Percentiles rank a stretch among this genome's conserved stretches.
phyloP scores from a whole-genome alignment of 495 filamentous ascomycete species.

The Bryoglossum gracile region DNA sequence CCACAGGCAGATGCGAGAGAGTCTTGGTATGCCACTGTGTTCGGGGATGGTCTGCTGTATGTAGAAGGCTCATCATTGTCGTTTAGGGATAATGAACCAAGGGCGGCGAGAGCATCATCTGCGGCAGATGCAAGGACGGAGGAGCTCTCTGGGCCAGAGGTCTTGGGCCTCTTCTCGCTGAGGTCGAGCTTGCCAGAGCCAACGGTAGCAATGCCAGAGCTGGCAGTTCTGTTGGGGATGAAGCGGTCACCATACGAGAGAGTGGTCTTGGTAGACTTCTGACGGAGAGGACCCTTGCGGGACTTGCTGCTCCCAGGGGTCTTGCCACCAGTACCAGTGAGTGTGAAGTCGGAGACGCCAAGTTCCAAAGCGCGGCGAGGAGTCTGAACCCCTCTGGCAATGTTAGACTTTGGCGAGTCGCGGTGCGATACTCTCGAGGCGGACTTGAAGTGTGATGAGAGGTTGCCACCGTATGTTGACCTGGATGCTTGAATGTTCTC shows the following conservation, averaged over 20 bases:
- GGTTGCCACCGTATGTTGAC: slow-evolving; percentile 65
- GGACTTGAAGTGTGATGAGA: slow-evolving; percentile 68
- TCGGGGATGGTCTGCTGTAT: slow-evolving; percentile 77
- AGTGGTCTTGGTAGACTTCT: slow-evolving; percentile 71
- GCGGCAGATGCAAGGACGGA: slow-evolving; percentile 62
- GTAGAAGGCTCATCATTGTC: slow-evolving; percentile 41
- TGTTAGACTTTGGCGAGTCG: slow-evolving; percentile 91
- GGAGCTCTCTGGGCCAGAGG: slow-evolving; percentile 60
- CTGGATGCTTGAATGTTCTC: slow-evolving; percentile 48
- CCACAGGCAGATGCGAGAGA: slow-evolving; percentile 88
- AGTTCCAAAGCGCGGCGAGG: slow-evolving; percentile 78
- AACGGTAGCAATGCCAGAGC: slow-evolving; percentile 75
- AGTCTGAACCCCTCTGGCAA: slow-evolving; percentile 60
- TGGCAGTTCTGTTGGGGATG: slow-evolving; percentile 86
- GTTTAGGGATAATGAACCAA: slow-evolving; percentile 67
- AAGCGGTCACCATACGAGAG: slow-evolving; percentile 88
- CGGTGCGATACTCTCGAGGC: slow-evolving; percentile 50
- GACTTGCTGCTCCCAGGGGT: slow-evolving; percentile 62
- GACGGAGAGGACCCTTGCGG: slow-evolving; percentile 53
- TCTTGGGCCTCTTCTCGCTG: slow-evolving; percentile 60
- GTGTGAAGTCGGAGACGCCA: slow-evolving; percentile 84
- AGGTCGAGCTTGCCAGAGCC: slow-evolving; percentile 73
- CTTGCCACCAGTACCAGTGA: slow-evolving; percentile 70
- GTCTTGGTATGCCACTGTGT: slow-evolving; percentile 84
- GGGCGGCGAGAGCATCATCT: slow-evolving; percentile 68